phyloP scores from a whole-genome alignment of 371 early-diverging fungal species.

The Saksenaea vasiformis region DNA sequence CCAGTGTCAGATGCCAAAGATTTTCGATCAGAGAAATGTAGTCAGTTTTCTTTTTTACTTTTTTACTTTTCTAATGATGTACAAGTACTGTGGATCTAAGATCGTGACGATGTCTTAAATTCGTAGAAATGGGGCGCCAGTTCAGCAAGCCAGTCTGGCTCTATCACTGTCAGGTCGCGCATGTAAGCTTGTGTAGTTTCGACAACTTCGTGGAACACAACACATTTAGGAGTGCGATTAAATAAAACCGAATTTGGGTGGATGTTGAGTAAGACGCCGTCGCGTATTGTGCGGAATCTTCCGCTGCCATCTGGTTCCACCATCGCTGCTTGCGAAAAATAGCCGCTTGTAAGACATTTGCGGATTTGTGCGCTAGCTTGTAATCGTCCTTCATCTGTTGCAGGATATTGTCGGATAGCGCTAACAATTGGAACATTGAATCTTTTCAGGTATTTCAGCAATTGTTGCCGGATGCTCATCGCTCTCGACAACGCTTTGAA shows the following conservation, averaged over 20 bases:
- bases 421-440: constrained; percentile 53
- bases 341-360: constrained; percentile 75
- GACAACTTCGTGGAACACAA: constrained; percentile 83
- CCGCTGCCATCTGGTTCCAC: constrained; percentile 64
- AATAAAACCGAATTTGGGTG: constrained; percentile 81
- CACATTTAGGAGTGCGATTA: constrained; percentile 72
- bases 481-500: constrained; percentile 73
- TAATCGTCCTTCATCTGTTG: constrained; percentile 24
- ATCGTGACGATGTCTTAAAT: constrained; percentile 27
- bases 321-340: constrained; percentile 77
- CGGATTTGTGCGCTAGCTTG: constrained; percentile 55
- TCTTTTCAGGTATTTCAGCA: constrained; percentile 65
- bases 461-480: constrained; percentile 68
- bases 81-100: not conserved
- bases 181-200: constrained; percentile 76
- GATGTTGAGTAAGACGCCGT: constrained; percentile 59
- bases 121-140: constrained; percentile 66
- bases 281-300: constrained; percentile 64
- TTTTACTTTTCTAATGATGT: not conserved
- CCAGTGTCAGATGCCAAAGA: no score
- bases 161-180: constrained; percentile 73
- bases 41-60: not conserved
- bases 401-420: constrained; percentile 35
- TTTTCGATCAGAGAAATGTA: not conserved
- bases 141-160: constrained; percentile 72